Base-by-base conservation (phyloP, 441 rosid species). In the Adansonia madagascariensis region DNA sequence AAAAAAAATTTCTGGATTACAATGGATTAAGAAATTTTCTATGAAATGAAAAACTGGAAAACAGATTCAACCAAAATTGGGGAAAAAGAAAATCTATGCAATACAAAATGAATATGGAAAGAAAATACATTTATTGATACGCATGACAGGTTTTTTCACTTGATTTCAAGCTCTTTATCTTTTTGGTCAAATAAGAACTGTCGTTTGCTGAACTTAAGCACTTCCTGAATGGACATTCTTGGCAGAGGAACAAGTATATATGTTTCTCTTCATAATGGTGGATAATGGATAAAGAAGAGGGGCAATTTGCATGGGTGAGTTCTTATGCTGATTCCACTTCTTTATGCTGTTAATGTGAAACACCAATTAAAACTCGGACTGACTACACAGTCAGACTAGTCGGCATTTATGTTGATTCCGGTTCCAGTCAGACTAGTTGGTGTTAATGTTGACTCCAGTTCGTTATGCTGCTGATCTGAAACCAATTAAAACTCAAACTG, bases 231-330 rank as follows among this genome's bases (percentile, higher is more conserved):
- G n/a, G 12, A 67, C 50, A 67, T 11, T 18, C 17, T 71, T 9
- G 9, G 75, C 17, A 55, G 63, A 55, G 6, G 50, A 55, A 53
- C 15, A 1, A 55, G 22, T 55, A 43, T 3, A 8, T 52, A 70
- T 15, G 24, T 8, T 70, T 15, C 56, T 7, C 74, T 27, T 44
- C 47, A 52, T 8, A 70, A 52, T 31, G n/a, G 61, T 15, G 15
- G 52, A 27, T 52, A 70, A 71, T n/a, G 75, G 47, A 71, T 55
- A 55, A 71, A 17, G n/a, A 53, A 50, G 62, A 50, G 73, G 8
- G 60, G 49, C n/a, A 17, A n/a, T 71, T n/a, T 35, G 49, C 62
- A n/a, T 31, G 75, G 62, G 27, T 31, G 49, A 31, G 49, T 22
- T 8, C 63, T 11, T 24, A 60, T 10, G 27, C 27, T 18, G 61